Evolutionary conservation across 345 rosid species (phyloP), one percentile per base, ranked within the genome.

Genomic region (Erysimum cheiranthoides): DNA sequence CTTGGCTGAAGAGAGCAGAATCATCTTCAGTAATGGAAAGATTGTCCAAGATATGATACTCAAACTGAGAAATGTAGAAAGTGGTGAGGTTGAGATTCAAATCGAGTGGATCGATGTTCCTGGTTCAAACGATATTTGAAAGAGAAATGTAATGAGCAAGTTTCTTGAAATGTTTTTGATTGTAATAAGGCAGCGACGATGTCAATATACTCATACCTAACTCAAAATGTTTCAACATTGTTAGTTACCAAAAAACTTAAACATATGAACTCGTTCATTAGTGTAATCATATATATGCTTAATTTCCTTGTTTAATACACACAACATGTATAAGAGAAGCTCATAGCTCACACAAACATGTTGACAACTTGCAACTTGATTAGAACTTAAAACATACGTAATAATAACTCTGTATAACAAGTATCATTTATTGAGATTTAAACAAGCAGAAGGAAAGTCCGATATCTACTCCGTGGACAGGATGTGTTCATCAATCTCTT

Each of bases 81-180:
- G 72, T 1, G 95, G 97, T 2, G 87, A 86, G 73, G 90, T 88
- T 42, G 85, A 84, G 69, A 71, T 90, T 61, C 86, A 83, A 49
- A 70, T 90, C 12, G 90, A 84, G 60, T 93, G 95, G 91, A 77
- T 92, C 57, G 76, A 84, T 2, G 42, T 79, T 65, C 58, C 72
- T 12, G 76, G 80, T 8, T 72, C 58, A 6, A 84, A 51, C 50
- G 79, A 79, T 30, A 49, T 75, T 52, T 74, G 73, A 59, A 31
- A 9, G 21, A 73, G 38, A 39, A 10, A 31, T 31, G 30, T 46
- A 13, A 28, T 31, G 14, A 31, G 16, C 28, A 31, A 65, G 8
- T 64, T 47, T 64, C 8, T 45, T 32, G 32, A 34, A 35, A 12
- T 18, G 16, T 66, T 9, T 43, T 1, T 10, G 28, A 30, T 47